Evolutionary conservation across 345 rosid genomes (phyloP).

Genomic region (Xanthoceras sorbifolium): DNA sequence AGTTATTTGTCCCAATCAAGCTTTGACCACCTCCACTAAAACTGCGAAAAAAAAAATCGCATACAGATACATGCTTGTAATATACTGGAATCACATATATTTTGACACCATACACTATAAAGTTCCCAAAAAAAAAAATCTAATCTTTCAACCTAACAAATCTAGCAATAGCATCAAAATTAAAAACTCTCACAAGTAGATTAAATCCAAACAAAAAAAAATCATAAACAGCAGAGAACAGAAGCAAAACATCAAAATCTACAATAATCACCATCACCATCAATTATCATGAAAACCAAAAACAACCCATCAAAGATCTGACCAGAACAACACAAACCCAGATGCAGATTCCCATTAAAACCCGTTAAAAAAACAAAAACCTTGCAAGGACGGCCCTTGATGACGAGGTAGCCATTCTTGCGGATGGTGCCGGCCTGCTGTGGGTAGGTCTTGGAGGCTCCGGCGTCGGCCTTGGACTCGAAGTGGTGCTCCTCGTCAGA

Average conservation of each 20-base stretch:
- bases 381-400: constrained; percentile 67
- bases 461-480: constrained; percentile 65
- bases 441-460: constrained; percentile 64
- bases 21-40: background rate
- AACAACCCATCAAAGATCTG: constrained; percentile 21
- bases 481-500: constrained; percentile 74
- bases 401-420: constrained; percentile 62
- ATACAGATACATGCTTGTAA: no score
- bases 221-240: background rate
- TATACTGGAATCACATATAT: background rate
- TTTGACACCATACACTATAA: background rate
- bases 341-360: background rate
- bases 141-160: background rate
- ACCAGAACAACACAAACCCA: constrained; percentile 9
- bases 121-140: no score
- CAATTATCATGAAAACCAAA: constrained; percentile 3
- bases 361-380: constrained; percentile 19
- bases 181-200: background rate
- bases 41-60: background rate
- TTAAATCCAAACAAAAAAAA: background rate
- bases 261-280: background rate
- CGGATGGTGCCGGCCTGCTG: constrained; percentile 71
- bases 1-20: background rate
- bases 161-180: background rate
- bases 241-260: background rate